These are phyloP conservation scores for Chaetomiaceae sp. DNA, from an alignment of 2,329 filamentous ascomycete genomes.

Conservation along the genomic window DNA sequence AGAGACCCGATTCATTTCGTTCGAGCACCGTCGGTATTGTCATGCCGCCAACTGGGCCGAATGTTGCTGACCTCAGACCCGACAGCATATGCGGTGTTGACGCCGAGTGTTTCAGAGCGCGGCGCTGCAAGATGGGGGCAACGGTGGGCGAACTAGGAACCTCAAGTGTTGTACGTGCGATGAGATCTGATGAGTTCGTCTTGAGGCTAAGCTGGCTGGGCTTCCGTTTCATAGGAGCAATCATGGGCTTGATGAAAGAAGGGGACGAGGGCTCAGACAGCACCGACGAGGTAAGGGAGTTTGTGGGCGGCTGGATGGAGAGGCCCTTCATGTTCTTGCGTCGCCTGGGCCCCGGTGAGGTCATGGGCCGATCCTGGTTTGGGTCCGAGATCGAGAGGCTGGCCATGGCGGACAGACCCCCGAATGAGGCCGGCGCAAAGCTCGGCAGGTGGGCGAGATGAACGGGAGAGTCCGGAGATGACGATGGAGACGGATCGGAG, in stretches of 20 bases:
- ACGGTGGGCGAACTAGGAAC: conserved; percentile 53
- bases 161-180: conserved; percentile 47
- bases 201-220: conserved; percentile 75
- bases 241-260: conserved; percentile 74
- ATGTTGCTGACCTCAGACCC: conserved; percentile 54
- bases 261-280: conserved; percentile 67
- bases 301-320: conserved; percentile 65
- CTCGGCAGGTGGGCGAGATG: conserved; percentile 67
- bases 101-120: conserved; percentile 62
- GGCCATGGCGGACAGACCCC: conserved; percentile 42
- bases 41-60: conserved; percentile 61
- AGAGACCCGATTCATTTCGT: conserved; percentile 57
- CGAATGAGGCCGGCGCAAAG: conserved; percentile 60
- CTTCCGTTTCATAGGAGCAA: conserved; percentile 66
- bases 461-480: conserved; percentile 85
- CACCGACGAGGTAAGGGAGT: conserved; percentile 45
- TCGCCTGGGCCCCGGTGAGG: conserved; percentile 65
- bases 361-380: conserved; percentile 55
- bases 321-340: conserved; percentile 81
- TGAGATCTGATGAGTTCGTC: conserved; percentile 59
- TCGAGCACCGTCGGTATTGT: conserved; percentile 57
- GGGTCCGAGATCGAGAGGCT: conserved; percentile 44
- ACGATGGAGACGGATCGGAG: conserved; percentile 85
- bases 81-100: conserved; percentile 65
- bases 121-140: conserved; percentile 56